Percentiles rank a stretch among this genome's conserved stretches.
Evolutionary conservation across 106 monocot genomes (phyloP).

Genomic region (Iris macrosiphon): DNA sequence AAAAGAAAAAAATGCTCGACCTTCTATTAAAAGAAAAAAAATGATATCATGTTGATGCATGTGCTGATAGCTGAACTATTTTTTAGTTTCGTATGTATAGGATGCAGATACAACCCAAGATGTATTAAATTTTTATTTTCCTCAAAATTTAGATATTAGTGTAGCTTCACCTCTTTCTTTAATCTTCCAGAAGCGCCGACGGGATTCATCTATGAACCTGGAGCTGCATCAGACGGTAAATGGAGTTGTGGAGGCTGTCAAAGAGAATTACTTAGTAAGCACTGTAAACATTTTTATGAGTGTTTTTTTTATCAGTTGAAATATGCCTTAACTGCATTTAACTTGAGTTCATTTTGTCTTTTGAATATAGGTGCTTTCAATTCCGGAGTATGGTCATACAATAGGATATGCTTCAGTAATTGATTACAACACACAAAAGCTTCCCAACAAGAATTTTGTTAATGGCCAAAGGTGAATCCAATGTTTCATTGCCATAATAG

Average conservation of each 20-base stretch:
- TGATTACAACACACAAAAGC: constrained; percentile 84
- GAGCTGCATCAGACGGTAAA: constrained; percentile 62
- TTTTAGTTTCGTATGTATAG: too few species aligned
- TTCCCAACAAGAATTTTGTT: constrained; percentile 43
- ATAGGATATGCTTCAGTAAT: constrained; percentile 70
- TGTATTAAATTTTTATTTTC: too few species aligned
- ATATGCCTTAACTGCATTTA: not conserved
- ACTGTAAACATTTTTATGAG: too few species aligned
- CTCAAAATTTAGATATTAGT: too few species aligned
- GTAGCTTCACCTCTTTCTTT: not conserved
- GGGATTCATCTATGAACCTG: constrained; percentile 32
- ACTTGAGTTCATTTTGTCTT: too few species aligned
- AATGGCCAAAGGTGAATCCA: constrained; percentile 69
- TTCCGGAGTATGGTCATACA: constrained; percentile 68
- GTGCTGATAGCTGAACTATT: not conserved
- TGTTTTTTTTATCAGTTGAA: too few species aligned
- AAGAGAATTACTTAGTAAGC: constrained; percentile 84
- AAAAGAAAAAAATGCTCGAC: too few species aligned
- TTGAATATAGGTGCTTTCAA: constrained; percentile 62
- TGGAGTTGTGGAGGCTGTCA: constrained; percentile 85
- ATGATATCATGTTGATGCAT: not conserved
- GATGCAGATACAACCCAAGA: too few species aligned
- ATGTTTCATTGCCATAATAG: too few species aligned
- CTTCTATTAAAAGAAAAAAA: too few species aligned
- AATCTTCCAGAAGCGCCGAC: constrained; percentile 55